Base-by-base conservation (phyloP, 805 yeast species). In the Candida hungchunana region DNA sequence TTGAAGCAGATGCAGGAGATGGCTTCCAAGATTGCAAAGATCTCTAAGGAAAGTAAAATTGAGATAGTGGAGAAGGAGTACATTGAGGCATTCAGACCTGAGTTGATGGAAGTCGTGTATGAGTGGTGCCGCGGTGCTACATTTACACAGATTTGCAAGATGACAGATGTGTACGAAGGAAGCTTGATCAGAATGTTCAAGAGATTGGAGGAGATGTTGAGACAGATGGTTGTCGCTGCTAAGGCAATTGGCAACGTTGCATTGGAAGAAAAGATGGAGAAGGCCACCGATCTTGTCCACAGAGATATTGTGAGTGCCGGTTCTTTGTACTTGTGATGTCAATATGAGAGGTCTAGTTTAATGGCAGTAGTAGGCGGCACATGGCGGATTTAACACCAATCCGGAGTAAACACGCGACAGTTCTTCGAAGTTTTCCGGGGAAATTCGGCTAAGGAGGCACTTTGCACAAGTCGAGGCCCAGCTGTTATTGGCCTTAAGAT, bases 101-200 rank as follows among this genome's bases (percentile, higher is more conserved):
- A 93, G 56, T 70, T 93, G 43, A 90, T 93, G 97, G 97, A 89
- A 58, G 97, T 93, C 34, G 96, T 93, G 1, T 87, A 67, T 60
- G 84, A 90, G 31, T 93, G 99, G 99, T 87, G 96, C 60, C 81
- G 82, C 56, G 97, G 97, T 14, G 96, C 96, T 6, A 68, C 93
- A 0, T 93, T 93, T 61, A 90, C 97, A 0, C 96, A 90, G 58
- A 90, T 93, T 44, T 90, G 97, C 66, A 90, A 90, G 61, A 88
- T 93, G 96, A 93, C 98, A 0, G 98, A 93, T 56, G 97, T 93
- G 29, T 93, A 90, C 50, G 99, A 93, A 66, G 99, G 99, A 27
- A 82, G 95, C 16, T 71, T 93, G 55, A 90, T 93, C 47, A 79
- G 99, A 58, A 84, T 86, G 78, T 93, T 93, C 67, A 82, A 93